A percentile compares a stretch with the other conserved stretches of the same genome.
phyloP scores from a whole-genome alignment of 164 flowering plant genomes.

The Dillenia turbinata region DNA sequence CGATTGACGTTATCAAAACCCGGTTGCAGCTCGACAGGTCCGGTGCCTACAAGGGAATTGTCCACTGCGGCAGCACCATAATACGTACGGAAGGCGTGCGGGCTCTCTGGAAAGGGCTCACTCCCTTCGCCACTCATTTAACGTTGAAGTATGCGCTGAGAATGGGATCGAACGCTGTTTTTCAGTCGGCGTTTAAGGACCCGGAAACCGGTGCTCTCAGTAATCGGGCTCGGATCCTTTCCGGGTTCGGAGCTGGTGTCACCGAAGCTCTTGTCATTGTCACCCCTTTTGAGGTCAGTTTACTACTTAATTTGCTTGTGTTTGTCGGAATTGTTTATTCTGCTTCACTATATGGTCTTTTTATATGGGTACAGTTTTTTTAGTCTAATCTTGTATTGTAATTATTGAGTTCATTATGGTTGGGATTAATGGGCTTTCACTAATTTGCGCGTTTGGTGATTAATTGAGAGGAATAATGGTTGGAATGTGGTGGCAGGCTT shows the following conservation, averaged over 20 bases:
- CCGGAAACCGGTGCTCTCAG: conserved; percentile 65
- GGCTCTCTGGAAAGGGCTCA: conserved; percentile 94
- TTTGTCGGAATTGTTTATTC: too few species aligned
- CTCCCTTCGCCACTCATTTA: conserved; percentile 94
- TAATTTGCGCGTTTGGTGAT: too few species aligned
- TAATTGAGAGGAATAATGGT: too few species aligned
- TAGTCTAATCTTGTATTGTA: too few species aligned
- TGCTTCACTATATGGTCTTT: too few species aligned
- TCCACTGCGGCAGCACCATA: conserved; percentile 80
- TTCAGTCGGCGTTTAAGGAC: conserved; percentile 81
- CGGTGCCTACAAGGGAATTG: conserved; percentile 72
- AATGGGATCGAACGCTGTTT: conserved; percentile 92
- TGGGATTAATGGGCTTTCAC: too few species aligned
- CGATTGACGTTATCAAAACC: conserved; percentile 96
- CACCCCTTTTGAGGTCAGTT: conserved; percentile 87
- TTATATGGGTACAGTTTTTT: too few species aligned
- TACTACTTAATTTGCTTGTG: not conserved
- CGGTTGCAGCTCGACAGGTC: conserved; percentile 80
- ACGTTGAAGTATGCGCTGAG: conserved; percentile 88
- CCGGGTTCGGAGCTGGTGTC: conserved; percentile 97
- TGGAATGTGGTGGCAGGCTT: too few species aligned
- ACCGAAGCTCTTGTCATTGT: conserved; percentile 91
- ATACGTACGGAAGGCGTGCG: conserved; percentile 70
- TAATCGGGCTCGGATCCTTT: conserved; percentile 42
- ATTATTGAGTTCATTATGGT: too few species aligned